phyloP scores from a whole-genome alignment of 345 rosid genomes.

The Dovyalis caffra region DNA sequence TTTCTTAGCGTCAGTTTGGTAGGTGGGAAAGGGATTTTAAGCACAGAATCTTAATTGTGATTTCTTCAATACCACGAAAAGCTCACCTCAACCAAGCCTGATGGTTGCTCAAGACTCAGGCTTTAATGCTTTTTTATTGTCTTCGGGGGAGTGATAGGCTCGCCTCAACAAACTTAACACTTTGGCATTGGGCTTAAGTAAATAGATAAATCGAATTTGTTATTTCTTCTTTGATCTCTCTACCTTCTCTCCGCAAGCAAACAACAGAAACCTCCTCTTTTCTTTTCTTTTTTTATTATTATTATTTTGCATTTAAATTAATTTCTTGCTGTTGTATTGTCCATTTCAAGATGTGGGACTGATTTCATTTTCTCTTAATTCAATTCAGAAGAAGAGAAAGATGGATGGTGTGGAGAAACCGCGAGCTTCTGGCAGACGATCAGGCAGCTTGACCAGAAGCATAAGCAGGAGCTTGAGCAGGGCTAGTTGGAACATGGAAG shows the following conservation, averaged over 20 bases:
- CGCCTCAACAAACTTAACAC: not conserved
- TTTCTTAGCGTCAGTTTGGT: not conserved
- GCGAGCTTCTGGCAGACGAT: conserved; percentile 31
- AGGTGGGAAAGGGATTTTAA: not conserved
- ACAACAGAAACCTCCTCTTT: not conserved
- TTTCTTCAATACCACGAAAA: no score
- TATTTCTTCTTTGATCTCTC: not conserved
- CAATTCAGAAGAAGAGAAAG: not conserved
- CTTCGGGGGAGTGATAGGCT: not conserved
- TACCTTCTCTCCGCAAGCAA: not conserved
- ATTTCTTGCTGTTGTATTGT: not conserved
- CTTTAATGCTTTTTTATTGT: not conserved
- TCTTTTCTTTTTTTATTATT: not conserved
- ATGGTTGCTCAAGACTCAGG: not conserved
- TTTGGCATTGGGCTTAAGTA: not conserved
- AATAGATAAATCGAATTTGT: no score
- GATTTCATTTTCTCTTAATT: not conserved
- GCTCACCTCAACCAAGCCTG: no score
- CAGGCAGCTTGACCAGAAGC: conserved; percentile 21
- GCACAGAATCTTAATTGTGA: not conserved
- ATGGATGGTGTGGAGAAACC: conserved; percentile 40
- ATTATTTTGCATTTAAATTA: not conserved
- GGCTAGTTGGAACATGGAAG: conserved; percentile 64
- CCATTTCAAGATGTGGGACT: not conserved
- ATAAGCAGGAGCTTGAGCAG: conserved; percentile 61